Conservation (phyloP, 768 basidiomycete species). For the Cytidiella melzeri region DNA sequence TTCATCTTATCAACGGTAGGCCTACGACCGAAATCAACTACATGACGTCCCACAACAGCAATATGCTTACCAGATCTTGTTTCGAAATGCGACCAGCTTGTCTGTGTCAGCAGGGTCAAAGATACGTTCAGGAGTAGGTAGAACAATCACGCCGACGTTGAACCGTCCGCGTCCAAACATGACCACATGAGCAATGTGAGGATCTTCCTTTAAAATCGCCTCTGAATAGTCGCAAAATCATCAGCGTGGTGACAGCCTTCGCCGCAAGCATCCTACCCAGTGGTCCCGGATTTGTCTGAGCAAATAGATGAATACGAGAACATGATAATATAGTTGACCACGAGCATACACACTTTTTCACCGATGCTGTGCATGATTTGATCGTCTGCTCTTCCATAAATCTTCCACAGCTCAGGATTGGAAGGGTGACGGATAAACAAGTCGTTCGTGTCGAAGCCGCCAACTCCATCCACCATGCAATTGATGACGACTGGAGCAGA, state of each 20-base stretch:
- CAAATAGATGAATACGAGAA: background rate
- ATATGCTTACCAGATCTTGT: conserved; percentile 17
- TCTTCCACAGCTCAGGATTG: conserved; percentile 28
- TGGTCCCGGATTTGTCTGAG: conserved; percentile 27
- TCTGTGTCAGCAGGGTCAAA: conserved; percentile 21
- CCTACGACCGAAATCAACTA: conserved; percentile 23
- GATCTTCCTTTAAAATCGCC: conserved; percentile 27
- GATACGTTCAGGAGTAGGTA: conserved; percentile 20
- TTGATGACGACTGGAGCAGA: conserved; percentile 24
- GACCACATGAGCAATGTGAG: conserved; percentile 23
- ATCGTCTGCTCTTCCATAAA: conserved; percentile 39
- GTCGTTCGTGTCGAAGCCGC: conserved; percentile 35
- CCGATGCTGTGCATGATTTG: conserved; percentile 34
- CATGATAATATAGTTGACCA: background rate
- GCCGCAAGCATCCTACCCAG: conserved; percentile 25
- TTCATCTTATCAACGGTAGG: conserved; percentile 37
- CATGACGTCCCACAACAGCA: background rate
- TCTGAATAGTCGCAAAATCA: conserved; percentile 28
- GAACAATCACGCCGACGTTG: conserved; percentile 28
- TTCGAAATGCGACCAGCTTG: conserved; percentile 20
- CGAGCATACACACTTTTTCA: conserved; percentile 24
- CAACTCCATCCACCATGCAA: conserved; percentile 23
- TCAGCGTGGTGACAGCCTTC: conserved; percentile 34
- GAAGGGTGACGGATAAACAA: conserved; percentile 36
- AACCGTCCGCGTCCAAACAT: conserved; percentile 30